Base-by-base conservation (phyloP, 768 basidiomycete species). In the Psilocybe cyanescens region DNA sequence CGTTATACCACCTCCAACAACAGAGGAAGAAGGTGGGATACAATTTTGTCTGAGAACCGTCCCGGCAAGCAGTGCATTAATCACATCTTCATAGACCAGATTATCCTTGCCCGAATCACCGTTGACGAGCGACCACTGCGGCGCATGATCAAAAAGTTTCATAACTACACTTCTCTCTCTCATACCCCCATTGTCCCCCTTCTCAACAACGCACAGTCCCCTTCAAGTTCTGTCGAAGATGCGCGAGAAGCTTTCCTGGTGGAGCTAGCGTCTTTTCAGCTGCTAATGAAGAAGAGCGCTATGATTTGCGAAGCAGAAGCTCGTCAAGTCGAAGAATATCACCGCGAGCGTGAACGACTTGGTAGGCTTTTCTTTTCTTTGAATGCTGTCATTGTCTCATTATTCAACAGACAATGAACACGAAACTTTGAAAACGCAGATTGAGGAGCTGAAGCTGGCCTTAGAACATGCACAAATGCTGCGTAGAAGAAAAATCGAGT, bases 281-380 rank as follows among this genome's bases (percentile, higher is more conserved):
- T 94, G 61, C 75, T 85, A 57, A 76, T 95, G 65, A 85, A 88
- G 77, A 95, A 94, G 76, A 90, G 85, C 65, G 78, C 81, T 37
- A 90, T 94, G 86, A 87, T 92, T 48, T 94, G 91, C 68, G 89
- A 94, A 70, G 94, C 92, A 7, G 93, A 95, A 76, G 83, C 85
- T 55, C 81, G 92, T 67, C 92, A 95, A 75, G 92, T 94, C 1
- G 87, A 92, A 67, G 89, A 93, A 71, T 95, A 95, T 70, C 83
- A 92, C 66, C 79, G 82, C 47, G 91, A 92, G 67, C 83, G 84
- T 51, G 81, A 84, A 66, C 75, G 84, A 63, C 91, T 94, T 68
- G 91, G 93, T 91, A 70, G 48, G 85, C 79, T 49, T 64, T 48
- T 31, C 19, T 44, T 6, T 44, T 9, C 50, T 55, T 55, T 55